Evolutionary conservation across 2,329 filamentous ascomycete genomes (phyloP).

Genomic region (Cercospora citrullina): DNA sequence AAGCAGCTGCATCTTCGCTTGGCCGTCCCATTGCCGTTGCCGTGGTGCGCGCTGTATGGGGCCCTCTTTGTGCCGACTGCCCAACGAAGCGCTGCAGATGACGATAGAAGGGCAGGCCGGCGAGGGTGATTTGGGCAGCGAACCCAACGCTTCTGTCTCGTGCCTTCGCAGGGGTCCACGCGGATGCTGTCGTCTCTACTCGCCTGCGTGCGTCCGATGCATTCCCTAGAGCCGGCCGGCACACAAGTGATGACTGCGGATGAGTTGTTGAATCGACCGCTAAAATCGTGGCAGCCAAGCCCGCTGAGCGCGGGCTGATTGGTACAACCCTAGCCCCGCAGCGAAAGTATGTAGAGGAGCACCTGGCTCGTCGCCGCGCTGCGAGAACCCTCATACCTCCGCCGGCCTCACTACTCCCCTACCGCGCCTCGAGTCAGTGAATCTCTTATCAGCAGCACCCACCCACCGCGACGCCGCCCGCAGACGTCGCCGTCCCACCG

Average conservation of each 20-base stretch:
- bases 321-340: background rate
- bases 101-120: background rate
- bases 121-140: background rate
- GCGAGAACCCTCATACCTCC: background rate
- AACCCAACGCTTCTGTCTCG: background rate
- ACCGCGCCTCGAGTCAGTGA: background rate
- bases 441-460: background rate
- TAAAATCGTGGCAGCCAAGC: background rate
- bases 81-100: conserved; percentile 1
- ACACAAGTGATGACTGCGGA: background rate
- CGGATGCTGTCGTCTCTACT: background rate
- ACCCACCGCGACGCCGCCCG: background rate
- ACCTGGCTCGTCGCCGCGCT: conserved; percentile 1
- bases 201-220: background rate
- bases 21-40: background rate
- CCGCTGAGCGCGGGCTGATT: background rate
- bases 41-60: background rate
- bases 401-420: background rate
- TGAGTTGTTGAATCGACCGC: background rate
- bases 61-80: background rate
- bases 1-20: background rate
- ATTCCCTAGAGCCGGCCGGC: background rate
- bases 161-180: background rate
- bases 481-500: background rate
- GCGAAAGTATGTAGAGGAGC: conserved; percentile 4